These are phyloP conservation scores for Colletotrichum sp. DNA, from an alignment of 2,329 filamentous ascomycete species.

Conservation along the genomic window DNA sequence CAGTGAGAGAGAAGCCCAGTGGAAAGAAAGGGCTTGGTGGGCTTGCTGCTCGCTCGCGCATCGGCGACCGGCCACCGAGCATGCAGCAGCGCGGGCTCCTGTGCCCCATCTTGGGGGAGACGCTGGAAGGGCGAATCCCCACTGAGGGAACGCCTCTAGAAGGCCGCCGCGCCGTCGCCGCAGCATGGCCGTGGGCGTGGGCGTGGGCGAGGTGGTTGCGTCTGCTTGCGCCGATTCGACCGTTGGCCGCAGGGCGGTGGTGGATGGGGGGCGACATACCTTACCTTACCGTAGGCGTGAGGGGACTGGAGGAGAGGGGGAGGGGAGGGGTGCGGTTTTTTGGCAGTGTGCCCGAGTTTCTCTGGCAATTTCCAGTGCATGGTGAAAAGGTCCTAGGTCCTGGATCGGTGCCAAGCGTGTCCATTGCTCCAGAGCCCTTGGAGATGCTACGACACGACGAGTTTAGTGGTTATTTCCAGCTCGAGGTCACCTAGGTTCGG, in stretches of 20 bases:
- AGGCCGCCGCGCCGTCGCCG: not conserved
- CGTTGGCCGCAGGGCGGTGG: not conserved
- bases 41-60: not conserved
- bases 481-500: not conserved
- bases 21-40: not conserved
- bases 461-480: not conserved
- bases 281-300: not conserved
- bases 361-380: not conserved
- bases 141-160: slow-evolving; percentile 11
- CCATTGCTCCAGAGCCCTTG: not conserved
- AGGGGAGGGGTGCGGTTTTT: not conserved
- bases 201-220: not conserved
- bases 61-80: slow-evolving; percentile 19
- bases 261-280: not conserved
- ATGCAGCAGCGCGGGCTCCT: slow-evolving; percentile 4
- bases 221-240: not conserved
- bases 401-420: not conserved
- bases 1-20: not conserved
- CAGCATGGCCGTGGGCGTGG: not conserved
- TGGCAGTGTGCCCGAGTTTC: not conserved
- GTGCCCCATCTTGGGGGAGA: not conserved
- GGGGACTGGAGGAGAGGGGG: not conserved
- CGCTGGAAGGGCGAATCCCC: not conserved
- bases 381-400: not conserved
- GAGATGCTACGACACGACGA: not conserved